Conservation (phyloP, 176 grass and related monocot genomes). For the Musa troglodytarum region DNA sequence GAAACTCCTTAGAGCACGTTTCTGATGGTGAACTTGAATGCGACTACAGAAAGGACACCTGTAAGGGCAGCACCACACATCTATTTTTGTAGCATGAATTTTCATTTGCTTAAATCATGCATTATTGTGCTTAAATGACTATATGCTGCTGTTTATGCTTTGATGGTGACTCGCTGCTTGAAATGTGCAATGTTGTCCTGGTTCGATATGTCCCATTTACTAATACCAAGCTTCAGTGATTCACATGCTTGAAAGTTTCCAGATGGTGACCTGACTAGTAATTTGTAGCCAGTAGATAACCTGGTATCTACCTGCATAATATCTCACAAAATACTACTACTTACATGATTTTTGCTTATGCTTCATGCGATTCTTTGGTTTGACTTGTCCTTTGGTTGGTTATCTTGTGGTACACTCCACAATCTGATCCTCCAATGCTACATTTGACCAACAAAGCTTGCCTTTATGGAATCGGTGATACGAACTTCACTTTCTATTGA, state of each 20-base stretch:
- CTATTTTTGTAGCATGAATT: neutral
- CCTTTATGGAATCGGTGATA: neutral
- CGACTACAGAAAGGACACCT: neutral
- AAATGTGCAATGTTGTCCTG: neutral
- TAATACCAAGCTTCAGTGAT: neutral
- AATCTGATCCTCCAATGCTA: neutral
- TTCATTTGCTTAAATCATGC: neutral
- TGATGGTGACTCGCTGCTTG: neutral
- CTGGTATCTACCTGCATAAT: too few relatives aligned
- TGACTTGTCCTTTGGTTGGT: neutral
- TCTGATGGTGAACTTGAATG: neutral
- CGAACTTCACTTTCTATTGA: neutral
- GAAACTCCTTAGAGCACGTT: neutral
- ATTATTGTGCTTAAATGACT: neutral
- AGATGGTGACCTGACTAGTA: too few relatives aligned
- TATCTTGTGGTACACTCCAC: neutral
- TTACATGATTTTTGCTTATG: too few relatives aligned
- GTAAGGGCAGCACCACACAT: neutral
- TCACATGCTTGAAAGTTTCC: neutral
- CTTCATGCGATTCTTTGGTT: too few relatives aligned
- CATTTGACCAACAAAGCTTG: neutral
- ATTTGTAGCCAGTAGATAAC: too few relatives aligned
- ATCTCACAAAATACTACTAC: too few relatives aligned
- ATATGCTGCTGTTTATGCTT: neutral
- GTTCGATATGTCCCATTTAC: too few relatives aligned